Conservation (phyloP, 768 basidiomycete genomes). For the Pleurotus eryngii region DNA sequence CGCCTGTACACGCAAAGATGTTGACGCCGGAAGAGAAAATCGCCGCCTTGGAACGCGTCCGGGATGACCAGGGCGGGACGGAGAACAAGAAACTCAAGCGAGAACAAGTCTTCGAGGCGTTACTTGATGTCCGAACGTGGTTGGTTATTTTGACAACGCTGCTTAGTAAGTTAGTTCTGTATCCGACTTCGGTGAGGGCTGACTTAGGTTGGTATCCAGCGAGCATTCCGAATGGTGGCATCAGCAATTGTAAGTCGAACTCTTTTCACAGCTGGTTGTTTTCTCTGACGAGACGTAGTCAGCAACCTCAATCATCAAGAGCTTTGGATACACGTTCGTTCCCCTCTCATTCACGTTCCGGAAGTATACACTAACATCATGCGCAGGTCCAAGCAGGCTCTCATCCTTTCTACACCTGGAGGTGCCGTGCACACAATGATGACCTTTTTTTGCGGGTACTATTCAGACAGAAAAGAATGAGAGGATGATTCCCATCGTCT, state of each 20-base stretch:
- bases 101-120: constrained; percentile 54
- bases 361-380: not conserved
- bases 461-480: constrained; percentile 60
- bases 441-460: constrained; percentile 56
- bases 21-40: constrained; percentile 58
- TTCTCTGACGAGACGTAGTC: constrained; percentile 28
- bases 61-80: constrained; percentile 64
- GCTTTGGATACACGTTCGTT: constrained; percentile 60
- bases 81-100: constrained; percentile 59
- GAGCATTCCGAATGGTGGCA: constrained; percentile 61
- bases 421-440: constrained; percentile 48
- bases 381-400: constrained; percentile 51
- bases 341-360: not conserved
- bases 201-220: constrained; percentile 31
- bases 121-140: constrained; percentile 59
- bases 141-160: constrained; percentile 56
- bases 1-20: constrained; percentile 56
- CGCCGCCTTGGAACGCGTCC: constrained; percentile 61
- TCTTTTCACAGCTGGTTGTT: not conserved
- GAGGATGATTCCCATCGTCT: constrained; percentile 59
- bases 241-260: constrained; percentile 53
- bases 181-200: not conserved
- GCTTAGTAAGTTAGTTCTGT: constrained; percentile 39
- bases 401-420: constrained; percentile 56
- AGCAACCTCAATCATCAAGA: constrained; percentile 62